Evolutionary conservation across 768 basidiomycete genomes (phyloP).

Genomic region (Neoboletus subvelutipes): DNA sequence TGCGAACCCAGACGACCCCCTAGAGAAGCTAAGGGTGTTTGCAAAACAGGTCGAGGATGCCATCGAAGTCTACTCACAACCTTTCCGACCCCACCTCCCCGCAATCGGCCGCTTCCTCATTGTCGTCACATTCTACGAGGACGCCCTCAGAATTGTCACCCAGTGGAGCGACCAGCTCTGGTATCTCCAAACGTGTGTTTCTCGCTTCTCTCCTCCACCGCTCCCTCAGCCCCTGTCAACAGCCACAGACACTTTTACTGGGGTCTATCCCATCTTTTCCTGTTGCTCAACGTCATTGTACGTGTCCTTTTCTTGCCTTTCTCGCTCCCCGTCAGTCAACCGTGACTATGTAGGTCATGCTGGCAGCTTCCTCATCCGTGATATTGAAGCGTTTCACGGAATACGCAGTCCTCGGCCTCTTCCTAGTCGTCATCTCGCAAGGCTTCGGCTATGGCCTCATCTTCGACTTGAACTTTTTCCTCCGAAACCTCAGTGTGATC

Average conservation of each 20-base stretch:
- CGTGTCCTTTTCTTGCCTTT: conserved; percentile 33
- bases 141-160: conserved; percentile 87
- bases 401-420: conserved; percentile 85
- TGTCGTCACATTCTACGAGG: conserved; percentile 97
- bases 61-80: conserved; percentile 90
- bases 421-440: conserved; percentile 90
- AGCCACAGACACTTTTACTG: conserved; percentile 96
- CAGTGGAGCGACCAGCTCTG: conserved; percentile 98
- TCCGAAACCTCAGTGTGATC: conserved; percentile 96
- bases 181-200: conserved; percentile 90
- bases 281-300: conserved; percentile 87
- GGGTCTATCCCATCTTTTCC: conserved; percentile 93
- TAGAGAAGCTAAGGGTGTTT: conserved; percentile 71
- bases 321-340: background rate
- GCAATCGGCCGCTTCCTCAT: conserved; percentile 95
- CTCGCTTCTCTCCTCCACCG: background rate
- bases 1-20: conserved; percentile 77
- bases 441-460: conserved; percentile 99
- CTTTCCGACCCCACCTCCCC: conserved; percentile 90
- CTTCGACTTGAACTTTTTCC: conserved; percentile 99
- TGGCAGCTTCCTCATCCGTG: conserved; percentile 77
- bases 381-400: conserved; percentile 87
- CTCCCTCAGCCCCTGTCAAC: conserved; percentile 10
- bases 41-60: conserved; percentile 85
- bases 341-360: conserved; percentile 68